Base-by-base conservation (phyloP, 1,284 basidiomycete genomes). In the Mycosarcoma mackinlayi region DNA sequence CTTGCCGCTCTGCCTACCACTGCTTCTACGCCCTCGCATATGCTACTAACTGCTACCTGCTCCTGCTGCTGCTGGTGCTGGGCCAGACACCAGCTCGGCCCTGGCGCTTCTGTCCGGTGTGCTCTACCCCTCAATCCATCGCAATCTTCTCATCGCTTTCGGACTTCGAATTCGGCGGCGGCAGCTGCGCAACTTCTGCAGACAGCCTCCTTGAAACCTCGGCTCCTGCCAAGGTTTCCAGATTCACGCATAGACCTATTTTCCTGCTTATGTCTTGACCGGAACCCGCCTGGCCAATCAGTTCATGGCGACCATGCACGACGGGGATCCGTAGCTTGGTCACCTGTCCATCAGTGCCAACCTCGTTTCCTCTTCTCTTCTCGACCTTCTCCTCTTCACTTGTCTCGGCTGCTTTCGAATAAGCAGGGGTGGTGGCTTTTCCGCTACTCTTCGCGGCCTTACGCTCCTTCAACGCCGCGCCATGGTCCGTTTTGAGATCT, bases 271-370 rank as follows among this genome's bases (percentile, higher is more conserved):
- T n/a, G n/a, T n/a, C n/a, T n/a, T n/a, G n/a, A n/a, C n/a, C n/a
- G n/a, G n/a, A n/a, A n/a, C n/a, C 28, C 28, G 28, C 13, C 16
- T 16, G n/a, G 8, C 33, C 33, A 35, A 35, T 35, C 33, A 35
- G 6, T 5, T 9, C 33, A n/a, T n/a, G n/a, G n/a, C 33, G 6
- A 35, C 33, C 33, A 11, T 16, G 10, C 23, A 14, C 44, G 31
- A 34, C 45, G 45, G 45, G 18, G 23, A 37, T 14, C 34, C 24
- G 41, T 6, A 37, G 6, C n/a, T 11, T n/a, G 45, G 37, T 30
- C 38, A 40, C 21, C 48, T 50, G 38, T 51, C 49, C 38, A 51
- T 42, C 49, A 51, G 49, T 34, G 38, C 38, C 18, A 11, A 4
- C 10, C 16, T 25, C 19, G 3, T 11, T 13, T 31, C 19, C 27